Base-by-base conservation (phyloP, 2,329 filamentous ascomycete genomes). In the Aspergillus sojae region DNA sequence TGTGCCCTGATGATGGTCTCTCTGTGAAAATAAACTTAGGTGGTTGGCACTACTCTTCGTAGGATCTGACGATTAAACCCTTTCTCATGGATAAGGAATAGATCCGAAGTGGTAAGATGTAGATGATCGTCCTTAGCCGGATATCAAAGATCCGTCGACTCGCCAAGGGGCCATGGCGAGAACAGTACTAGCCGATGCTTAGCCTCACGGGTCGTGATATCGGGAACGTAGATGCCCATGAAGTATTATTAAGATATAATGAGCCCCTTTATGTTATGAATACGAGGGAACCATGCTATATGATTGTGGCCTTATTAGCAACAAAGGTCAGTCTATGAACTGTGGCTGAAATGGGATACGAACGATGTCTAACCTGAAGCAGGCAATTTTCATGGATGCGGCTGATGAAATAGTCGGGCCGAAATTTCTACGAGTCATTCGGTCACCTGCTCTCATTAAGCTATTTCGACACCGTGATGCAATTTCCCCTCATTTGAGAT, bases 141-240 rank as follows among this genome's bases (percentile, higher is more conserved):
- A 23, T 39, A 16, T 39, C 16, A 12, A 34, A 21, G 50, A n/a
- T 36, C 28, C n/a, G 19, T 54, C 28, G 30, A 54, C n/a, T 54
- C 9, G 52, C 52, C 52, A 34, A 54, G 52, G 4, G 4, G 11
- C 4, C 1, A n/a, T 21, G 52, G 36, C 52, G 39, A 41, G 52
- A 39, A 34, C n/a, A 23, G n/a, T 55, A 28, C 26, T 28, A 55
- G 52, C 21, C 28, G 52, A 55, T 55, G 52, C 32, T 55, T 55
- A 55, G 32, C 32, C 11, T 39, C n/a, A 26, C 4, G 43, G 21
- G 43, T 12, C 21, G 10, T 23, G 19, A 11, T 10, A 54, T 54
- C 21, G 21, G 4, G 21, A 32, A 32, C 30, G 30, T 36, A 16
- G 19, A 41, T 41, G 6, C 6, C 39, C 7, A 41, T 19, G 3